A percentile compares a stretch with the other conserved stretches of the same genome.
Evolutionary conservation across 129 eudicot genomes (phyloP).

Genomic region (Flaveria trinervia): DNA sequence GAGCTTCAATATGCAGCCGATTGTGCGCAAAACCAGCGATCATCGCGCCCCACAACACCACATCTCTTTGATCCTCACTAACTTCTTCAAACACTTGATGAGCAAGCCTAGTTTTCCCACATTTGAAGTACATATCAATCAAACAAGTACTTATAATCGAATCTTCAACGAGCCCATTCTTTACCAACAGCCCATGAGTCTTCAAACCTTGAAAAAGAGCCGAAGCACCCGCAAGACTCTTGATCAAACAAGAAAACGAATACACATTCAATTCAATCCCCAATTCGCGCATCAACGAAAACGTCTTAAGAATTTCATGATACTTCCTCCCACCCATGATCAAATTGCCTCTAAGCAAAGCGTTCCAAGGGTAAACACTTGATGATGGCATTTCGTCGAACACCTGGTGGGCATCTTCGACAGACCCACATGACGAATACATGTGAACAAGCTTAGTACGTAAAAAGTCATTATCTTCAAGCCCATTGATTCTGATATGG

Average conservation of each 20-base stretch:
- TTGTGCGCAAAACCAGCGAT: slow-evolving; percentile 84
- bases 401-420: slow-evolving; percentile 64
- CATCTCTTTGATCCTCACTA: slow-evolving; percentile 55
- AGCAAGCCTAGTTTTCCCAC: slow-evolving; percentile 73
- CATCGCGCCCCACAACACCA: slow-evolving; percentile 88
- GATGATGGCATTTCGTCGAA: slow-evolving; percentile 54
- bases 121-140: slow-evolving; percentile 92
- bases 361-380: slow-evolving; percentile 84
- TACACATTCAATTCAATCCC: slow-evolving; percentile 84
- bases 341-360: slow-evolving; percentile 84
- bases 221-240: slow-evolving; percentile 74
- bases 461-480: slow-evolving; percentile 65
- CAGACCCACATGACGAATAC: slow-evolving; percentile 65
- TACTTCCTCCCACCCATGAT: slow-evolving; percentile 59
- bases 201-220: slow-evolving; percentile 76
- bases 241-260: slow-evolving; percentile 78
- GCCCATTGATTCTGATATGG: slow-evolving; percentile 66
- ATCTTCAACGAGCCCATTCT: slow-evolving; percentile 64
- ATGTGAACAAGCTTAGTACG: slow-evolving; percentile 63
- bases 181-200: slow-evolving; percentile 69
- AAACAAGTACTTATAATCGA: slow-evolving; percentile 60
- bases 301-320: slow-evolving; percentile 43
- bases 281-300: slow-evolving; percentile 58
- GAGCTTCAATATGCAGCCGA: slow-evolving; percentile 57
- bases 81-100: slow-evolving; percentile 60